A percentile compares a stretch with the other conserved stretches of the same genome.
phyloP scores from a whole-genome alignment of 164 flowering plant genomes.

The Tinospora cordifolia region DNA sequence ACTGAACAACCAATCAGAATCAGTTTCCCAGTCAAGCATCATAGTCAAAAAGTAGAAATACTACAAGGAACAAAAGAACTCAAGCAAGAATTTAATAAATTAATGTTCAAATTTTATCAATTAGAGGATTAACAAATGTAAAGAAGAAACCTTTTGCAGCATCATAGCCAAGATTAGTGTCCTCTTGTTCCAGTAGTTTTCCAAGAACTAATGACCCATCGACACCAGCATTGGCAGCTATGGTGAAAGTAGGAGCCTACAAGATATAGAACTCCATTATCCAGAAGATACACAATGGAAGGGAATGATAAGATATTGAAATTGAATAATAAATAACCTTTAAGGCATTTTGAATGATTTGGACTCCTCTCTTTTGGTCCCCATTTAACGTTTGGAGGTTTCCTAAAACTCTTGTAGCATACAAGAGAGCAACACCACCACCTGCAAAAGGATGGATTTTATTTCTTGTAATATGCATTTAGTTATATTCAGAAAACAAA shows the following conservation, averaged over 20 bases:
- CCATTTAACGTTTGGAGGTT: conserved; percentile 53
- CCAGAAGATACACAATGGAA: neutral
- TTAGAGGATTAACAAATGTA: neutral
- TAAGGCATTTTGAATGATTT: conserved; percentile 69
- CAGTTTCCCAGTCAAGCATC: neutral
- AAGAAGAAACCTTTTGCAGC: conserved; percentile 70
- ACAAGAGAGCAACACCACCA: conserved; percentile 86
- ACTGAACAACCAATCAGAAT: neutral
- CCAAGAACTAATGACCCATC: conserved; percentile 65
- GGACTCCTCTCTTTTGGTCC: conserved; percentile 69
- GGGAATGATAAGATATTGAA: neutral
- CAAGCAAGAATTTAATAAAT: neutral
- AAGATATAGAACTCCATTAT: conserved; percentile 9
- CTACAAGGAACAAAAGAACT: neutral
- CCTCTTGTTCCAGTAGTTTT: conserved; percentile 73
- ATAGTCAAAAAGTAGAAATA: neutral
- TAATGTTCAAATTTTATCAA: neutral
- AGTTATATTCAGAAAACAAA: neutral
- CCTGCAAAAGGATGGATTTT: conserved; percentile 28
- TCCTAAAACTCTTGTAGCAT: conserved; percentile 62
- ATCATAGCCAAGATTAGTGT: conserved; percentile 65
- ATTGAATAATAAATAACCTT: conserved; percentile 40
- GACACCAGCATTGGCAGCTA: conserved; percentile 78
- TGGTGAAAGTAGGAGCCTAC: conserved; percentile 66
- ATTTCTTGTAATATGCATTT: neutral